A percentile compares a stretch with the other conserved stretches of the same genome.
Evolutionary conservation across 352 stramenopile species (phyloP).

Genomic region (Phytophthora ramorum): DNA sequence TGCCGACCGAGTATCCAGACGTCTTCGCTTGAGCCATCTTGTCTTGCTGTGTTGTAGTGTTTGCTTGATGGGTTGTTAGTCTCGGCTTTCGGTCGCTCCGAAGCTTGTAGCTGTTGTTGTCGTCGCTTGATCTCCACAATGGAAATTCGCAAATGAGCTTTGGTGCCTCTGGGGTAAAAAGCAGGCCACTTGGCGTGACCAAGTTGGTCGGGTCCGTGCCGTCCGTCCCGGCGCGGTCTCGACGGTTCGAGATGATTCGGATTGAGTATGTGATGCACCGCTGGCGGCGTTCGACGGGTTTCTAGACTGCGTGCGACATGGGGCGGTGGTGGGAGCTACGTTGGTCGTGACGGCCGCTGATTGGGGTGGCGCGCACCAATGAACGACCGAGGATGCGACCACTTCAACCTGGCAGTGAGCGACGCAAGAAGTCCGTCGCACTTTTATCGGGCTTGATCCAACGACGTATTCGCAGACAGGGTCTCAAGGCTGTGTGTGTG

Average conservation of each 20-base stretch:
- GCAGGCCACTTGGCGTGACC: background rate
- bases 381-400: background rate
- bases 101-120: background rate
- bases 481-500: too few relatives aligned
- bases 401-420: constrained; percentile 1
- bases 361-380: background rate
- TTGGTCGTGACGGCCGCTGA: background rate
- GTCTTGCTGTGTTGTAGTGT: background rate
- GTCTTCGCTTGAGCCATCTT: background rate
- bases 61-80: background rate
- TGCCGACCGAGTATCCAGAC: background rate
- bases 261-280: background rate
- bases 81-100: background rate
- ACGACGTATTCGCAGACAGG: too few relatives aligned
- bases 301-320: background rate
- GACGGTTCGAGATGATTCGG: background rate
- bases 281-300: background rate
- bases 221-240: background rate
- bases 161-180: background rate
- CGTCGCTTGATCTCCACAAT: background rate
- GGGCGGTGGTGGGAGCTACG: background rate
- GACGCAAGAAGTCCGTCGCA: too few relatives aligned
- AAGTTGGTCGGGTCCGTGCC: background rate
- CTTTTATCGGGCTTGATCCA: too few relatives aligned
- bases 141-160: background rate